These are phyloP conservation scores for California macrophylla DNA, from an alignment of 441 rosid genomes.

Conservation along the genomic window DNA sequence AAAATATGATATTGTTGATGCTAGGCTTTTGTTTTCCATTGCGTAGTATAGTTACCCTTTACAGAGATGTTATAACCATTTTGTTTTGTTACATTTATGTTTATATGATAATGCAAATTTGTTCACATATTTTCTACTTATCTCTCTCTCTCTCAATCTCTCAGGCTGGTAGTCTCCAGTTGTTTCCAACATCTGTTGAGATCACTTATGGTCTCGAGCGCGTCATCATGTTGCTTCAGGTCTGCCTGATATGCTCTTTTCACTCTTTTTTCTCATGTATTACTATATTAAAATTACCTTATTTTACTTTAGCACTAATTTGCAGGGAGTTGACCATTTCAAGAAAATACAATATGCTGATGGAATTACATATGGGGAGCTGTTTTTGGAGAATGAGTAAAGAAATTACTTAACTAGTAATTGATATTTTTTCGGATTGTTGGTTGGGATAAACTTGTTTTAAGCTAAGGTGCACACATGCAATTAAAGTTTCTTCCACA, in stretches of 20 bases:
- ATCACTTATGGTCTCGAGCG: conserved; percentile 98
- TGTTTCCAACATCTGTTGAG: conserved; percentile 91
- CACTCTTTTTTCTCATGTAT: conserved; percentile 15
- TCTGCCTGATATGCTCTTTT: conserved; percentile 17
- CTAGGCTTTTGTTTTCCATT: background rate
- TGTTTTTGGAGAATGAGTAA: conserved; percentile 94
- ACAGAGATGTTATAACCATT: background rate
- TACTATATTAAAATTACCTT: conserved; percentile 21
- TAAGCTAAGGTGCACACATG: background rate
- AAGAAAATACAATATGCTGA: conserved; percentile 82
- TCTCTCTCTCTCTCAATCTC: conserved; percentile 14
- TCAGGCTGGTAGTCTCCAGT: conserved; percentile 88
- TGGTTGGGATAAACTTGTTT: background rate
- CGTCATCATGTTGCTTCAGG: conserved; percentile 95
- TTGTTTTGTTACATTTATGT: conserved; percentile 11
- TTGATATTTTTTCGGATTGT: conserved; percentile 11
- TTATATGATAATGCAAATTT: conserved; percentile 8
- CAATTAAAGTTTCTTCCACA: background rate
- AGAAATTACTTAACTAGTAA: conserved; percentile 15
- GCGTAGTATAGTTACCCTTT: background rate
- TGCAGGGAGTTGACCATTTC: conserved; percentile 93
- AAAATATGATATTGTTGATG: conserved; percentile 2
- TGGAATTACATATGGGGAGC: conserved; percentile 93
- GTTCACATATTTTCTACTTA: conserved; percentile 10
- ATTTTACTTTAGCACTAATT: conserved; percentile 21